phyloP scores from a whole-genome alignment of 108 stramenopile species.

The Nitzschia inconspicua region DNA sequence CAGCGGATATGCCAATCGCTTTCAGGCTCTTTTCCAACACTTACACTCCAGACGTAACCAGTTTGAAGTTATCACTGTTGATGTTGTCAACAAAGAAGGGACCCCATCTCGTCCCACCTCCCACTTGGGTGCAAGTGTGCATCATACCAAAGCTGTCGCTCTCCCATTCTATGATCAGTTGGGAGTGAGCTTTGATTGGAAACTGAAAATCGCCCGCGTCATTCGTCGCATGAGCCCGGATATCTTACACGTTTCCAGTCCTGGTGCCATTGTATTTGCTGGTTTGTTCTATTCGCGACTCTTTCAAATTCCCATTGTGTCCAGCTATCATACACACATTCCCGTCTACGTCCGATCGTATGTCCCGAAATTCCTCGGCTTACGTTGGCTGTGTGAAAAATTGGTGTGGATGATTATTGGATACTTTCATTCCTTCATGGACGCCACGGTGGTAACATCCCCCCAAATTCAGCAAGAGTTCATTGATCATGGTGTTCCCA shows the following conservation, averaged over 20 bases:
- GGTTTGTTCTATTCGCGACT: constrained; percentile 34
- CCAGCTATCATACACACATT: constrained; percentile 80
- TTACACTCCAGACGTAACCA: no score
- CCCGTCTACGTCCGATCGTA: constrained; percentile 68
- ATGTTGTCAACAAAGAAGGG: no score
- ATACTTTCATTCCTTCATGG: constrained; percentile 56
- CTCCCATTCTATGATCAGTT: constrained; percentile 23
- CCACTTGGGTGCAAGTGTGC: no score
- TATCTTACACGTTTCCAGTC: constrained; percentile 74
- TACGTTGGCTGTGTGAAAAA: constrained; percentile 28
- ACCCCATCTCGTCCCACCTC: no score
- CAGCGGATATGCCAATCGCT: constrained; percentile 88
- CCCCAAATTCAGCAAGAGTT: constrained; percentile 75
- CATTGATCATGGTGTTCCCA: constrained; percentile 31
- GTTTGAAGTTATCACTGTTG: no score
- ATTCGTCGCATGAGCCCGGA: constrained; percentile 39
- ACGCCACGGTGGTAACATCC: constrained; percentile 74
- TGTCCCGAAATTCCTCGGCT: constrained; percentile 5
- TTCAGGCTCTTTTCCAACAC: constrained; percentile 78
- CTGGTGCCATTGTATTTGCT: constrained; percentile 60
- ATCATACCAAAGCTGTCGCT: not conserved
- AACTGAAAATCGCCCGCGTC: no score
- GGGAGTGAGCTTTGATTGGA: constrained; percentile 20
- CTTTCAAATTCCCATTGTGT: constrained; percentile 32
- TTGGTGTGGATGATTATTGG: constrained; percentile 41